Base-by-base conservation (phyloP, 331 rosid genomes). In the Malus hybrid region DNA sequence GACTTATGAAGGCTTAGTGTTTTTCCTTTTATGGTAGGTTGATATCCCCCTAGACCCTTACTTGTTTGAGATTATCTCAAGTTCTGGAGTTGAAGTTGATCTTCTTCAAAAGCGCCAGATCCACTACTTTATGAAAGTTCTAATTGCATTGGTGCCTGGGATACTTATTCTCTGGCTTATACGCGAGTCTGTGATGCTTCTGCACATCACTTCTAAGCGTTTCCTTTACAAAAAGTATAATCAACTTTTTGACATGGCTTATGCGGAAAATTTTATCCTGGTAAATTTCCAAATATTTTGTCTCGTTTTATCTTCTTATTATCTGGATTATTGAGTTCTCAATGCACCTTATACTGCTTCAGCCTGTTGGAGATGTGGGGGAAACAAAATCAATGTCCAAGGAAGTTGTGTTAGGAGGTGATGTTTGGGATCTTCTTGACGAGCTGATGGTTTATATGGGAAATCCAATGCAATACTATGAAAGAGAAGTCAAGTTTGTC, bases 371-470 rank as follows among this genome's bases (percentile, higher is more conserved):
- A 80, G 89, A 88, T 79, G 93, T 80, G 26, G 92, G 99, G 78
- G 91, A 87, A 75, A 86, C 92, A 60, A 88, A 89, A 76, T 90
- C 97, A 28, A 91, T 94, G 97, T 77, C 82, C 76, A 94, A 94
- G 80, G 98, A 94, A 75, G 96, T 94, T 63, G 95, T 94, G 66
- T 80, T 94, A 75, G 99, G 99, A 63, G 99, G 97, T 79, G 99
- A 94, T 75, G 97, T 92, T 65, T 94, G 99, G 98, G 96, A 92
- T 78, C 96, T 94, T 83, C 99, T 94, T 57, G 96, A 94, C 29
- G 99, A 94, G 86, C 83, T 94, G 76, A 91, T 94, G 99, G 89
- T 90, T 82, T 94, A 94, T 79, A 94, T 94, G 97, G 89, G 89
- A 80, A 94, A 94, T 84, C 99, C 99, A 75, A 94, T 94, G 99